Percentiles rank a stretch among this genome's conserved stretches.
These are phyloP conservation scores for Astrephomene gubernaculifera DNA, from an alignment of 139 green algal species.

Conservation along the genomic window DNA sequence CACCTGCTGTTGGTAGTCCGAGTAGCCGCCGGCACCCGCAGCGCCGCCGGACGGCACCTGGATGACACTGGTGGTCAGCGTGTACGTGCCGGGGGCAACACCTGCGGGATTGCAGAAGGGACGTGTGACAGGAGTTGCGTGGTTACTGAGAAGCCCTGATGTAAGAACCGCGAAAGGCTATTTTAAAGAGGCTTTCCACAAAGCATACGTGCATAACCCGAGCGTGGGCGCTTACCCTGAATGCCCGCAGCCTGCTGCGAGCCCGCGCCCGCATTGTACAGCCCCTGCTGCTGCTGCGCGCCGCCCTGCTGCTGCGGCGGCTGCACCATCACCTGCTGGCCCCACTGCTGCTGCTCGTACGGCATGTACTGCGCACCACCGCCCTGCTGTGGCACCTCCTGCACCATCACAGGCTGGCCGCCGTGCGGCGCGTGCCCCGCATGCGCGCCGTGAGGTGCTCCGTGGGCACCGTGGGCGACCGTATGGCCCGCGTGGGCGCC, in stretches of 20 bases:
- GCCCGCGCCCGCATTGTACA: slow-evolving; percentile 3
- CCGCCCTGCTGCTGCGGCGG: slow-evolving; percentile 12
- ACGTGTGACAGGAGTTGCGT: background rate
- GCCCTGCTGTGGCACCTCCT: slow-evolving; percentile 31
- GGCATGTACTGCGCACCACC: slow-evolving; percentile 27
- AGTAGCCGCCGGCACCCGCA: background rate
- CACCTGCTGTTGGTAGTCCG: slow-evolving; percentile 27
- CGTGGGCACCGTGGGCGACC: too few species aligned
- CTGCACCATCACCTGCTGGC: slow-evolving; percentile 19
- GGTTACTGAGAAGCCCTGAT: background rate
- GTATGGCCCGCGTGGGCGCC: background rate
- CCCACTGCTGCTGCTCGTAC: slow-evolving; percentile 44
- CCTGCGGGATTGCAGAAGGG: background rate
- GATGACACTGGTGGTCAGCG: slow-evolving; percentile 29
- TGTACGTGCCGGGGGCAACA: slow-evolving; percentile 27
- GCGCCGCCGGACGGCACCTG: slow-evolving; percentile 16
- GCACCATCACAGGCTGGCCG: background rate
- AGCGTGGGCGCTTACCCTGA: slow-evolving; percentile 21
- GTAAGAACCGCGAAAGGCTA: background rate
- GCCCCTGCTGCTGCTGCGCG: slow-evolving; percentile 10
- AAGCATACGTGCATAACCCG: too few species aligned
- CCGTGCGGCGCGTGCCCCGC: background rate
- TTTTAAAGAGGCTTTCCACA: too few species aligned
- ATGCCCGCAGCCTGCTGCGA: slow-evolving; percentile 28
- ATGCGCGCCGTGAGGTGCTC: too few species aligned